A percentile compares a stretch with the other conserved stretches of the same genome.
Evolutionary conservation across 2,329 filamentous ascomycete genomes (phyloP).

Genomic region (Aspergillus hiratsukae): DNA sequence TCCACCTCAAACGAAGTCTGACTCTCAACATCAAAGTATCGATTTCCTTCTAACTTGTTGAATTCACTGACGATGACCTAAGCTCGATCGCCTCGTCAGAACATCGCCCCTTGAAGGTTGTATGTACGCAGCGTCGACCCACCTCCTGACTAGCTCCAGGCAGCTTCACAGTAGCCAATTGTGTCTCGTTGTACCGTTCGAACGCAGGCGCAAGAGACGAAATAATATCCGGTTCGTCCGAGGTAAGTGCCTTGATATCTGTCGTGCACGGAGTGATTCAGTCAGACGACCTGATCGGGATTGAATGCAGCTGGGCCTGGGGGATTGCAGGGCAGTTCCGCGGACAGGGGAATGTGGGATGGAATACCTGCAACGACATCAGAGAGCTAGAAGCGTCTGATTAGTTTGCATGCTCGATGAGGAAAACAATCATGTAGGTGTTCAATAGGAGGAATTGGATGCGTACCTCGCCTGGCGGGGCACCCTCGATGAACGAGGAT

Average conservation of each 20-base stretch:
- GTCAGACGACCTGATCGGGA: slow-evolving; percentile 3
- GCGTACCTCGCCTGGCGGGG: slow-evolving; percentile 88
- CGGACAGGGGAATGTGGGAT: slow-evolving; percentile 13
- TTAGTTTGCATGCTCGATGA: slow-evolving; percentile 8
- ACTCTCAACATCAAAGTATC: slow-evolving; percentile 88
- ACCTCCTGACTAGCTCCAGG: slow-evolving; percentile 80
- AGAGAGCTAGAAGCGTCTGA: slow-evolving; percentile 58
- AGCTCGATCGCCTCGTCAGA: slow-evolving; percentile 9
- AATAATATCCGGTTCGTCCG: slow-evolving; percentile 63
- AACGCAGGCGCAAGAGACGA: slow-evolving; percentile 76
- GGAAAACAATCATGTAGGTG: slow-evolving; percentile 2
- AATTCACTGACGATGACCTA: slow-evolving; percentile 77
- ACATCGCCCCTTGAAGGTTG: not conserved
- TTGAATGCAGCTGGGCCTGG: not conserved
- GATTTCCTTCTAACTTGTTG: slow-evolving; percentile 72
- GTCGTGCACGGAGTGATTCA: slow-evolving; percentile 13
- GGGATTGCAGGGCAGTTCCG: slow-evolving; percentile 2
- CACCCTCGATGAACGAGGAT: slow-evolving; percentile 86
- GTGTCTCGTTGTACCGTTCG: slow-evolving; percentile 92
- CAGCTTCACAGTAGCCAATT: slow-evolving; percentile 83
- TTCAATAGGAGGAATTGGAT: slow-evolving; percentile 5
- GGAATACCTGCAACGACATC: slow-evolving; percentile 78
- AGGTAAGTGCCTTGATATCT: slow-evolving; percentile 88
- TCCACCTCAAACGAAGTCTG: slow-evolving; percentile 86
- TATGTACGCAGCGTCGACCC: slow-evolving; percentile 14